Conservation (phyloP, 768 basidiomycete genomes). For the Trametes elegans region DNA sequence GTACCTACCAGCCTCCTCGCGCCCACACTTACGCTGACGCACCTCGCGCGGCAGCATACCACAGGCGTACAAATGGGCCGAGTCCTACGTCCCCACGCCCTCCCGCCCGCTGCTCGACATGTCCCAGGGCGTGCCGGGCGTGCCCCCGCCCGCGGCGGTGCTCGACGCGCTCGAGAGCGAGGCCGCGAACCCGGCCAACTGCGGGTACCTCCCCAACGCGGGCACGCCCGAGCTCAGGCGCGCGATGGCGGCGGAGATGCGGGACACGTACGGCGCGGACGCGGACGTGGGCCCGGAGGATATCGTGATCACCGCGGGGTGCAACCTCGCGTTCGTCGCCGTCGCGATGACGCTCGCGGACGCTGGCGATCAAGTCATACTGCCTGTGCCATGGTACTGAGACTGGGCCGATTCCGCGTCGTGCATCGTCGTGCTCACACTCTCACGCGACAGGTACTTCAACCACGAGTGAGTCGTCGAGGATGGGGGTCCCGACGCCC, state of each 20-base stretch:
- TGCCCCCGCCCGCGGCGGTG: slow-evolving; percentile 48
- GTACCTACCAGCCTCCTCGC: background rate
- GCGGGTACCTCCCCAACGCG: slow-evolving; percentile 57
- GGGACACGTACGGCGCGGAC: slow-evolving; percentile 47
- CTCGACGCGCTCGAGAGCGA: slow-evolving; percentile 47
- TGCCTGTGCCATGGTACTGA: slow-evolving; percentile 69
- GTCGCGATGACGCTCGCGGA: slow-evolving; percentile 63
- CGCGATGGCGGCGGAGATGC: slow-evolving; percentile 62
- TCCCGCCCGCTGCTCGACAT: slow-evolving; percentile 60
- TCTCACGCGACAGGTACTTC: slow-evolving; percentile 50
- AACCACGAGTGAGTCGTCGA: slow-evolving; percentile 51
- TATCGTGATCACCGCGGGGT: slow-evolving; percentile 67
- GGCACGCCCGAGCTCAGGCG: slow-evolving; percentile 55
- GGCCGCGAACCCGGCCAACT: slow-evolving; percentile 40
- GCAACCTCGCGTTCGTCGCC: slow-evolving; percentile 70
- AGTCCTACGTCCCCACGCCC: slow-evolving; percentile 40
- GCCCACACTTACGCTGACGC: background rate
- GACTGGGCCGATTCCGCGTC: background rate
- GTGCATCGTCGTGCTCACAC: background rate
- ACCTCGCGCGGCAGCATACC: slow-evolving; percentile 44
- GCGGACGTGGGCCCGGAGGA: slow-evolving; percentile 53
- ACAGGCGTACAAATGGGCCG: slow-evolving; percentile 56
- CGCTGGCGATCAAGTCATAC: slow-evolving; percentile 65
- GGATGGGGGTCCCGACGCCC: background rate
- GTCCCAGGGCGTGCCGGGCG: slow-evolving; percentile 74